A percentile compares a stretch with the other conserved stretches of the same genome.
phyloP scores from a whole-genome alignment of 2,329 filamentous ascomycete genomes.

The Diaporthe sp. region DNA sequence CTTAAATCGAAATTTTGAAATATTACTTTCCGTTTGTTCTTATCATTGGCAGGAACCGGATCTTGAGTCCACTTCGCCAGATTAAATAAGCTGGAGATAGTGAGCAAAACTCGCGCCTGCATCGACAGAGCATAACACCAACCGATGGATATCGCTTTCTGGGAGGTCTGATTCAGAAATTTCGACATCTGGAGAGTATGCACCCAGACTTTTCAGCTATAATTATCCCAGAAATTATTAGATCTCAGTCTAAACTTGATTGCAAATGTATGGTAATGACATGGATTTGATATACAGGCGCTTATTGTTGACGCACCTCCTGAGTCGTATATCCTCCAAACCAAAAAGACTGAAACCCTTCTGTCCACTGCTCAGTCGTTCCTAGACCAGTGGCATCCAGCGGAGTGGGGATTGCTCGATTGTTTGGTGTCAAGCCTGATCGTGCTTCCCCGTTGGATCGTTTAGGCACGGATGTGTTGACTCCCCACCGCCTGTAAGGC shows the following conservation, averaged over 20 bases:
- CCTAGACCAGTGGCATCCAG: neutral
- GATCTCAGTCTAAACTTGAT: neutral
- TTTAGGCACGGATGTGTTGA: neutral
- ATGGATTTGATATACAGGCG: neutral
- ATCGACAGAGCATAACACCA: neutral
- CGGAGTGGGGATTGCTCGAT: neutral
- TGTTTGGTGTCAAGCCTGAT: neutral
- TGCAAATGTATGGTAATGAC: neutral
- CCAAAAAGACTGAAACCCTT: neutral
- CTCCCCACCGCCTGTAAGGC: neutral
- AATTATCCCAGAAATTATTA: too few relatives aligned
- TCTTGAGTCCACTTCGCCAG: neutral
- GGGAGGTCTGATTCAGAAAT: neutral
- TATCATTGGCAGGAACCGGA: neutral
- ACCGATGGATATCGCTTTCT: neutral
- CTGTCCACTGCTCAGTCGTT: neutral
- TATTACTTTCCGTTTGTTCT: neutral
- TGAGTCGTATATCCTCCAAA: neutral
- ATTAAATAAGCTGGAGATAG: neutral
- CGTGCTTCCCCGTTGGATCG: neutral
- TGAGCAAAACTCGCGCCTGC: neutral
- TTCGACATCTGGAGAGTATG: neutral
- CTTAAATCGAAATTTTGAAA: neutral
- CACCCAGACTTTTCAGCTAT: neutral
- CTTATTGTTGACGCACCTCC: neutral